phyloP scores from a whole-genome alignment of 2,329 filamentous ascomycete genomes.

The Thelonectria olida region DNA sequence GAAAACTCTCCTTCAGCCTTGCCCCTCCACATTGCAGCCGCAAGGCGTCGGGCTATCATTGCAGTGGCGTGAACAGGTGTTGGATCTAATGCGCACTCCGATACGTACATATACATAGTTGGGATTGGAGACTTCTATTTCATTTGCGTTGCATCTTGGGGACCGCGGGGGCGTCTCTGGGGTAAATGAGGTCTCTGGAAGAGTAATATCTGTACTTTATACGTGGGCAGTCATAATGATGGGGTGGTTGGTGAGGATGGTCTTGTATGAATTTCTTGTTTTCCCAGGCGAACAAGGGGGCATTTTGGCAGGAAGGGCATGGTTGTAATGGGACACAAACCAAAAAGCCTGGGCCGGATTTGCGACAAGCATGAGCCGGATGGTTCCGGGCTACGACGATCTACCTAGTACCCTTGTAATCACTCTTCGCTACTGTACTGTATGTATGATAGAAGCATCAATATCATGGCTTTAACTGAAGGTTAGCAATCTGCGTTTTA shows the following conservation, averaged over 20 bases:
- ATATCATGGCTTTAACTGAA: conserved; percentile 26
- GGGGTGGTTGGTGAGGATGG: conserved; percentile 40
- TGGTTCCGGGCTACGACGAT: conserved; percentile 39
- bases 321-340: conserved; percentile 38
- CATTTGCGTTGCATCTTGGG: conserved; percentile 28
- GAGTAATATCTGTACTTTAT: conserved; percentile 35
- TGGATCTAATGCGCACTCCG: conserved; percentile 29
- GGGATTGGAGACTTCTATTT: conserved; percentile 37
- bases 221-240: conserved; percentile 43
- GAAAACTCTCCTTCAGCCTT: background rate
- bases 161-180: conserved; percentile 26
- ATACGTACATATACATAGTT: conserved; percentile 38
- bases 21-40: conserved; percentile 17
- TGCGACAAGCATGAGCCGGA: conserved; percentile 24
- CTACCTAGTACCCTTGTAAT: conserved; percentile 45
- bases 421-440: conserved; percentile 42
- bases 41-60: conserved; percentile 19
- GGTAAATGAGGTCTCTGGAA: conserved; percentile 19
- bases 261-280: conserved; percentile 41
- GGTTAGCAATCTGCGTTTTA: conserved; percentile 11
- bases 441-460: no score
- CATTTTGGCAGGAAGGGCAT: conserved; percentile 41
- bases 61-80: conserved; percentile 26
- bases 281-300: conserved; percentile 40
- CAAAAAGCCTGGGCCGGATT: conserved; percentile 38